Evolutionary conservation across 2,329 filamentous ascomycete genomes (phyloP).

Genomic region (Claviceps cyperi): DNA sequence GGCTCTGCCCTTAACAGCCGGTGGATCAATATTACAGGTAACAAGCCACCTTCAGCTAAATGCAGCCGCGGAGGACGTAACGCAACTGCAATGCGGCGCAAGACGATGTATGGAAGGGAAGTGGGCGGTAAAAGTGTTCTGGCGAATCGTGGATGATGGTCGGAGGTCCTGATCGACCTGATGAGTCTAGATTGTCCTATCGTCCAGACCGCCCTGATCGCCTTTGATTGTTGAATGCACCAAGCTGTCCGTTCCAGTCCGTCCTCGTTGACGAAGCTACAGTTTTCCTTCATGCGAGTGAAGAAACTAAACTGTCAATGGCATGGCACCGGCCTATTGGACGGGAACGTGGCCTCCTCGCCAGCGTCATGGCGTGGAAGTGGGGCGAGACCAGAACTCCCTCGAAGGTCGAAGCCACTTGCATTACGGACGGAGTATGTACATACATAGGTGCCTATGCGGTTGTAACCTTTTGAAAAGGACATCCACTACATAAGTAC

Average conservation of each 20-base stretch:
- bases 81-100: too few species aligned
- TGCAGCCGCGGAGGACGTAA: too few species aligned
- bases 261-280: background rate
- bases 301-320: background rate
- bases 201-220: background rate
- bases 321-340: background rate
- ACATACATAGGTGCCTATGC: too few species aligned
- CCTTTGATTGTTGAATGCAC: background rate
- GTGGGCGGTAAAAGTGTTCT: background rate
- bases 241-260: background rate
- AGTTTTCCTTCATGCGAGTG: background rate
- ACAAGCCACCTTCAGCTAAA: too few species aligned
- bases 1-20: background rate
- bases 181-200: background rate
- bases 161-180: background rate
- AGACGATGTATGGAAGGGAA: background rate
- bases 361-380: background rate
- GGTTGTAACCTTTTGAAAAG: too few species aligned
- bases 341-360: background rate
- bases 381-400: conserved; percentile 1
- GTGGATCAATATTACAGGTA: too few species aligned
- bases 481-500: too few species aligned
- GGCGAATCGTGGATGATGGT: background rate
- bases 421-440: too few species aligned
- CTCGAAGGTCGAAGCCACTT: background rate